Conservation (phyloP, 2,329 filamentous ascomycete genomes). For the Fusarium pininemorale region DNA sequence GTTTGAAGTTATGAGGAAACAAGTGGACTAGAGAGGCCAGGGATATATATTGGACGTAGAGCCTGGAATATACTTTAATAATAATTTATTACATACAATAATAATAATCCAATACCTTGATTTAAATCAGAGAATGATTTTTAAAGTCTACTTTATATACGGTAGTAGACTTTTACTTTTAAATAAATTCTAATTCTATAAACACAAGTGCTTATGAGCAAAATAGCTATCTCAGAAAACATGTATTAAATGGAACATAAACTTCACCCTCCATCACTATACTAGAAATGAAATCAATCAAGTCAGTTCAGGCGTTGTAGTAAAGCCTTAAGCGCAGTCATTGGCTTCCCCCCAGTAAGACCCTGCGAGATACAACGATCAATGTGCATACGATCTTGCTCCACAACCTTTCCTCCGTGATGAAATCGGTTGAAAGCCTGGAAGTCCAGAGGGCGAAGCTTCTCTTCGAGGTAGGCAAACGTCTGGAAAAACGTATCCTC, state of each 20-base stretch:
- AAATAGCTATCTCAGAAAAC: not conserved
- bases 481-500: not conserved
- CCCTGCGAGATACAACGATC: not conserved
- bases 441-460: not conserved
- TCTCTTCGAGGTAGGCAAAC: not conserved
- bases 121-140: too few relatives aligned
- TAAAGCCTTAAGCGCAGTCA: not conserved
- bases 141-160: too few relatives aligned
- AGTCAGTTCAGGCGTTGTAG: rapidly evolving
- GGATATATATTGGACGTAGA: not conserved
- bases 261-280: not conserved
- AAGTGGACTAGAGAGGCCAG: rapidly evolving
- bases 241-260: rapidly evolving
- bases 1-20: rapidly evolving
- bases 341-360: not conserved
- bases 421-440: not conserved
- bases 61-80: too few relatives aligned
- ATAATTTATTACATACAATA: too few relatives aligned
- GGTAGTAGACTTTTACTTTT: too few relatives aligned
- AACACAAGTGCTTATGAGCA: not conserved
- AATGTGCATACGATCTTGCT: not conserved
- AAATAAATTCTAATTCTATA: not conserved
- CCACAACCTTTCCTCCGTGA: not conserved
- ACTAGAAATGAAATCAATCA: not conserved
- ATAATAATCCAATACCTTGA: too few relatives aligned